Percentiles rank a stretch among this genome's conserved stretches.
Evolutionary conservation across 495 filamentous ascomycete species (phyloP).

Genomic region (Penicillium atrosanguineum): DNA sequence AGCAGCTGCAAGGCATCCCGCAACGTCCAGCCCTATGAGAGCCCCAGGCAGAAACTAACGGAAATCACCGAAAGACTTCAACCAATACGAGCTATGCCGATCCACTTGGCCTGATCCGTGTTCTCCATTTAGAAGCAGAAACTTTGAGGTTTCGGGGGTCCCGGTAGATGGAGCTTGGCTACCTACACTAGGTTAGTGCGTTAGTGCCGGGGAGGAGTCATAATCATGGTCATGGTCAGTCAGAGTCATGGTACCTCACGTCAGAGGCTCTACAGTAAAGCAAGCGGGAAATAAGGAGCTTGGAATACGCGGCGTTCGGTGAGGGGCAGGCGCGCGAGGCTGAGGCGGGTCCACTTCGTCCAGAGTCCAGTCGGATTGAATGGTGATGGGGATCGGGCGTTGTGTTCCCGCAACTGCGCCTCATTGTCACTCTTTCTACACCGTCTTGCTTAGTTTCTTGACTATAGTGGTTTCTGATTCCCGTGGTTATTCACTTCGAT

Average conservation of each 20-base stretch:
- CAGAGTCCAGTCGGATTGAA: not conserved
- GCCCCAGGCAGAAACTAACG: slow-evolving; percentile 23
- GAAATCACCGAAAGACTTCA: slow-evolving; percentile 19
- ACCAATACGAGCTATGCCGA: slow-evolving; percentile 11
- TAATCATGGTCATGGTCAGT: too few species aligned
- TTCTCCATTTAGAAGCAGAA: not conserved
- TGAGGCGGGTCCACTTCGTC: slow-evolving; percentile 7
- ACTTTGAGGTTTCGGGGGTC: not conserved
- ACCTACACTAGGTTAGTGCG: not conserved
- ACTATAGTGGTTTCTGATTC: not conserved
- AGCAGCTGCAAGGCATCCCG: slow-evolving; percentile 14
- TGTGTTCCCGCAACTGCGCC: slow-evolving; percentile 1
- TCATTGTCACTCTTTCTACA: slow-evolving; percentile 3
- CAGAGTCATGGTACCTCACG: not conserved
- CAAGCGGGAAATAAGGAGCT: not conserved
- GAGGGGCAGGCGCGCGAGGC: slow-evolving; percentile 11
- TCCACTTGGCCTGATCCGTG: not conserved
- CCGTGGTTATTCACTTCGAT: not conserved
- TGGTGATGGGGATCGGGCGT: slow-evolving; percentile 10
- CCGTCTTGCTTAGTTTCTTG: not conserved
- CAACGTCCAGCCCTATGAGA: slow-evolving; percentile 23
- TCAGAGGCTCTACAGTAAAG: not conserved
- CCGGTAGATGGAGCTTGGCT: too few species aligned
- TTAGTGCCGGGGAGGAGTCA: not conserved
- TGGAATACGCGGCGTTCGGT: slow-evolving; percentile 8